Conservation (phyloP, 2,329 filamentous ascomycete species). For the Paramyrothecium roridum region DNA sequence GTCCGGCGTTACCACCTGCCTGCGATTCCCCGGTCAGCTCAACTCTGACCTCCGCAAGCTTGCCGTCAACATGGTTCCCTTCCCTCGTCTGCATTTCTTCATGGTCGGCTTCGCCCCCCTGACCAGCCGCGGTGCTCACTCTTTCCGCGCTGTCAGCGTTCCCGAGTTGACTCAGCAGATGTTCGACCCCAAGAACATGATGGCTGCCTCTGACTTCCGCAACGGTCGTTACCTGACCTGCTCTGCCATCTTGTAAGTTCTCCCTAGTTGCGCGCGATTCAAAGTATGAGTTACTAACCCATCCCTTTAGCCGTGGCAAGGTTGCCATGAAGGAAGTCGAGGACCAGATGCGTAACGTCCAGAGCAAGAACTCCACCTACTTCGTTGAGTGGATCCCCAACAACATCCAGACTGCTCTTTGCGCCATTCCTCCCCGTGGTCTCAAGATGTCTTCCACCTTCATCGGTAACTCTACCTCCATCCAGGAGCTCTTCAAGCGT, state of each 20-base stretch:
- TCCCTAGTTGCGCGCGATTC: neutral
- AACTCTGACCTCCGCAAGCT: conserved; percentile 99
- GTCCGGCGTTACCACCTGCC: conserved; percentile 97
- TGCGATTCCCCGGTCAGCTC: conserved; percentile 98
- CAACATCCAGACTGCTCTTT: conserved; percentile 99
- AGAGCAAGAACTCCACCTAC: conserved; percentile 99
- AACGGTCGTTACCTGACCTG: conserved; percentile 99
- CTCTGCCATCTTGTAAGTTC: conserved; percentile 89
- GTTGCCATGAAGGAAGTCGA: conserved; percentile 99
- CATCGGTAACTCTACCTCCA: conserved; percentile 98
- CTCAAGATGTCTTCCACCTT: conserved; percentile 99
- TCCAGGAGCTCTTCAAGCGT: conserved; percentile 99
- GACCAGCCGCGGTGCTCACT: conserved; percentile 79
- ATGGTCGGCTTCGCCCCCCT: conserved; percentile 99
- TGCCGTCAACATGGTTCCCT: conserved; percentile 99
- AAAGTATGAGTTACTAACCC: conserved; percentile 7
- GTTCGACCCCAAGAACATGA: conserved; percentile 99
- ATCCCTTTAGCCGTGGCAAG: conserved; percentile 75
- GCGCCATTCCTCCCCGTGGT: conserved; percentile 95
- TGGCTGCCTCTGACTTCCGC: conserved; percentile 99
- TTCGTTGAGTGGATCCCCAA: conserved; percentile 99
- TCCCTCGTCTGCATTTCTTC: conserved; percentile 99
- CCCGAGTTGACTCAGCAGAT: conserved; percentile 99
- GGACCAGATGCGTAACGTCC: conserved; percentile 99
- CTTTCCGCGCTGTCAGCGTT: conserved; percentile 96